Base-by-base conservation (phyloP, 2,329 filamentous ascomycete species). In the Ceratocystis lukuohia region DNA sequence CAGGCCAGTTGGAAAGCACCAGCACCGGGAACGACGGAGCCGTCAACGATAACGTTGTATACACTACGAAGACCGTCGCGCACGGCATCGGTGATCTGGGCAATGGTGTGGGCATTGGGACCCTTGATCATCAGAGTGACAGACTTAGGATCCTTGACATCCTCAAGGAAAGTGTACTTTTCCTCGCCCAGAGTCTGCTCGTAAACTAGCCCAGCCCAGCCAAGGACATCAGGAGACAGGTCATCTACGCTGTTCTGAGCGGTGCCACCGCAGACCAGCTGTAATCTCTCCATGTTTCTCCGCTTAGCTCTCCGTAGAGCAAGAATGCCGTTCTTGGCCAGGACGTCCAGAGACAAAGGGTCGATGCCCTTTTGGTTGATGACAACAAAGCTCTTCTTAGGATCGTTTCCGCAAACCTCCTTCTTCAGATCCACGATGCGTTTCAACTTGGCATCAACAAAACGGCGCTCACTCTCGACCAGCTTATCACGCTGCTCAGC, bases 311-410 rank as follows among this genome's bases (percentile, higher is more conserved):
- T 84, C 73, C 94, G 86, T 69, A 99, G 84, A 65, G 94, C 94
- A 70, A 97, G 85, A 72, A 99, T 99, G 71, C 92, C 92, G 75
- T 99, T 97, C 85, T 99, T 99, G 70, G 94, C 92, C 67, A 99
- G 80, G 12, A 99, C 91, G 72, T 99, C 94, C 71, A 99, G 82
- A 65, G 92, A 96, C 69, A 99, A 81, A 25, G 94, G 94, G 75
- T 99, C 94, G 71, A 99, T 99, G 69, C 94, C 94, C 83, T 99
- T 99, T 78, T 99, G 94, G 81, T 99, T 99, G 77, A 99, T 90
- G 73, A 99, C 87, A 70, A 97, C 94, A 75, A 99, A 99, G 72
- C 88, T 88, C 82, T 97, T 96, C 79, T 90, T 94, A 7, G 87
- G 85, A 73, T 97, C 94, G 71, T 86, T 88, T 37, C 93, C 94